Evolutionary conservation across 176 grass and related monocot genomes (phyloP).

Genomic region (Lolium perenne): DNA sequence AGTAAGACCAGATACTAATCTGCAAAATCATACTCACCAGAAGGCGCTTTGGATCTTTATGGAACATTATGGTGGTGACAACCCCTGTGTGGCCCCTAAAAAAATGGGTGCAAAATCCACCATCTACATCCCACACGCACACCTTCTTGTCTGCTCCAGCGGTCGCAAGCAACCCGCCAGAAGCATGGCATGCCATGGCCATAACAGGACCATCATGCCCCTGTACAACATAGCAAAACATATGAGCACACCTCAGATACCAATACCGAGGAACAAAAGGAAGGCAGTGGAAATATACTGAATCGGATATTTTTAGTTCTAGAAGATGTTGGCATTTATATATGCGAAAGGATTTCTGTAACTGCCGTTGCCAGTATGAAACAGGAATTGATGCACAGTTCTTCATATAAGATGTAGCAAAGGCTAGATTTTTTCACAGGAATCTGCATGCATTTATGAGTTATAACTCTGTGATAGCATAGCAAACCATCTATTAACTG

Average conservation of each 20-base stretch:
- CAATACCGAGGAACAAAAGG: background rate
- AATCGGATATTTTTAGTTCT: constrained; percentile 2
- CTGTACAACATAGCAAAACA: constrained; percentile 51
- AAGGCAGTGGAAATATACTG: background rate
- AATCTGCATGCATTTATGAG: constrained; percentile 9
- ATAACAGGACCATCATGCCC: constrained; percentile 94
- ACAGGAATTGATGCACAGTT: background rate
- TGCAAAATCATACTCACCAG: constrained; percentile 60
- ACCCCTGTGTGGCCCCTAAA: constrained; percentile 87
- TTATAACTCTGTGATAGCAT: background rate
- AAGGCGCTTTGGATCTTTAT: constrained; percentile 78
- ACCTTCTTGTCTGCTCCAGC: constrained; percentile 93
- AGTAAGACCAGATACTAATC: constrained; percentile 12
- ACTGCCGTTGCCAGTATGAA: background rate
- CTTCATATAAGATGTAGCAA: background rate
- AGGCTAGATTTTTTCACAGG: background rate
- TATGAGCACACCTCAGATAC: background rate
- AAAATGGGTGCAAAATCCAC: constrained; percentile 98
- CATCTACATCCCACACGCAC: constrained; percentile 91
- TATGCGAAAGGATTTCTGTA: background rate
- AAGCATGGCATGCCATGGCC: constrained; percentile 95
- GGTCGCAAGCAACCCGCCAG: constrained; percentile 92
- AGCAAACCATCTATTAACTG: constrained; percentile 5
- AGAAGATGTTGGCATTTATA: constrained; percentile 11
- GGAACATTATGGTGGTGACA: constrained; percentile 85